phyloP scores from a whole-genome alignment of 2,329 filamentous ascomycete species.

The Microthyrium microscopicum region DNA sequence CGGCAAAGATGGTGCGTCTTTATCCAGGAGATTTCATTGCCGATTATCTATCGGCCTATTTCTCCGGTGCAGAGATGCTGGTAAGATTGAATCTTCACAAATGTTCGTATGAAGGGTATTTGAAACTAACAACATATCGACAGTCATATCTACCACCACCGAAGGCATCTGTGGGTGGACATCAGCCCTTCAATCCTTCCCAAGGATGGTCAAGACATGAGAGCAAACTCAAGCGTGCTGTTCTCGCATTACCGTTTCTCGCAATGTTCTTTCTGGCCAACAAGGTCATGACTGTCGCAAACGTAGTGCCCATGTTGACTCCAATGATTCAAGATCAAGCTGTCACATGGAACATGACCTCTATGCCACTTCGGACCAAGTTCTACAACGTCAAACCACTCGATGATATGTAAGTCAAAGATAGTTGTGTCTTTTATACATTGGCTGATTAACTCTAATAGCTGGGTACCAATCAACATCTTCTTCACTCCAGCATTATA shows the following conservation, averaged over 20 bases:
- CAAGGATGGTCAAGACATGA: background rate
- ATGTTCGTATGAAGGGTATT: background rate
- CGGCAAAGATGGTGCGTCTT: background rate
- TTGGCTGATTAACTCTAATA: background rate
- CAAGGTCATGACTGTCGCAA: background rate
- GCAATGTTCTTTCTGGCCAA: background rate
- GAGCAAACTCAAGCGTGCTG: background rate
- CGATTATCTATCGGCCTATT: slow-evolving; percentile 1
- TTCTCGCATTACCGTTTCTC: slow-evolving; percentile 1
- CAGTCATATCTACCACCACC: slow-evolving; percentile 2
- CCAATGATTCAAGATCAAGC: background rate
- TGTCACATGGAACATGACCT: background rate
- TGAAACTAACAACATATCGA: background rate
- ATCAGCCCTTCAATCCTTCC: background rate
- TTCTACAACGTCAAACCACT: slow-evolving; percentile 1
- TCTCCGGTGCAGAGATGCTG: background rate
- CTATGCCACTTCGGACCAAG: background rate
- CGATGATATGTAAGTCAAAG: background rate
- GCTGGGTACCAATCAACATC: slow-evolving; percentile 1
- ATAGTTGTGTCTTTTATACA: background rate
- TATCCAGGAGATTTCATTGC: background rate
- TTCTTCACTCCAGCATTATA: slow-evolving; percentile 6
- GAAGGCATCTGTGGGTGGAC: background rate
- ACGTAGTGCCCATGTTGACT: background rate
- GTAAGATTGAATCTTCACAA: background rate